These are phyloP conservation scores for Lasiodiplodia sp. DNA, from an alignment of 2,329 filamentous ascomycete genomes.

Conservation along the genomic window DNA sequence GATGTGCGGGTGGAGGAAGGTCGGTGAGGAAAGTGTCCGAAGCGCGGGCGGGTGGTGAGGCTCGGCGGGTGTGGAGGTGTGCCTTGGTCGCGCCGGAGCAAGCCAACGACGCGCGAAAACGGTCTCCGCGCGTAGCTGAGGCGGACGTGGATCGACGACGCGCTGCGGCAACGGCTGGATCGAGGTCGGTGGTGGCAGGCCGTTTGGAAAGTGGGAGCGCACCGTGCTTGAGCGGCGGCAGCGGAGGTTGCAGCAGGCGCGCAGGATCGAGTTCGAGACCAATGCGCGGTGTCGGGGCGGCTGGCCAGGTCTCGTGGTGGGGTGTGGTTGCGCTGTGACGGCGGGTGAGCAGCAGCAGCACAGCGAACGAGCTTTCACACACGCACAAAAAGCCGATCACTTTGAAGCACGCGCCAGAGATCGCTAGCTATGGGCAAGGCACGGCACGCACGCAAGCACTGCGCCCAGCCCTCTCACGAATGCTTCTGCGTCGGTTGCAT, in stretches of 20 bases:
- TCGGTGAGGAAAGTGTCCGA: constrained; percentile 31
- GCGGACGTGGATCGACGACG: background rate
- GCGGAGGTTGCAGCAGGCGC: constrained; percentile 1
- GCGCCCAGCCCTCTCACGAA: background rate
- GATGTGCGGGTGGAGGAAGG: constrained; percentile 27
- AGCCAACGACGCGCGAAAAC: constrained; percentile 9
- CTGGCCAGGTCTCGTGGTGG: constrained; percentile 10
- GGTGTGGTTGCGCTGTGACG: background rate
- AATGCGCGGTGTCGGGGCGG: background rate
- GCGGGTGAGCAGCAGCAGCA: background rate
- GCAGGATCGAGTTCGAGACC: background rate
- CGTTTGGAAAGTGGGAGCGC: background rate
- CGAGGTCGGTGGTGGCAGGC: background rate
- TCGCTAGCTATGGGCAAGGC: background rate
- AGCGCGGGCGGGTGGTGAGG: background rate
- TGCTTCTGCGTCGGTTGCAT: background rate
- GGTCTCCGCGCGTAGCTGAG: background rate
- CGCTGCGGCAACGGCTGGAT: background rate
- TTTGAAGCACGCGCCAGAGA: background rate
- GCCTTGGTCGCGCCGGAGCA: constrained; percentile 1
- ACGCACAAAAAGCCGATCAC: background rate
- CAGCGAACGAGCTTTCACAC: background rate
- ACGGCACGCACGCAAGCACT: constrained; percentile 5
- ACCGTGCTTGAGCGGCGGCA: background rate
- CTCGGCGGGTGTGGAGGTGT: background rate